phyloP scores from a whole-genome alignment of 2,329 filamentous ascomycete genomes.

The Magnaporthiopsis rhizophila region DNA sequence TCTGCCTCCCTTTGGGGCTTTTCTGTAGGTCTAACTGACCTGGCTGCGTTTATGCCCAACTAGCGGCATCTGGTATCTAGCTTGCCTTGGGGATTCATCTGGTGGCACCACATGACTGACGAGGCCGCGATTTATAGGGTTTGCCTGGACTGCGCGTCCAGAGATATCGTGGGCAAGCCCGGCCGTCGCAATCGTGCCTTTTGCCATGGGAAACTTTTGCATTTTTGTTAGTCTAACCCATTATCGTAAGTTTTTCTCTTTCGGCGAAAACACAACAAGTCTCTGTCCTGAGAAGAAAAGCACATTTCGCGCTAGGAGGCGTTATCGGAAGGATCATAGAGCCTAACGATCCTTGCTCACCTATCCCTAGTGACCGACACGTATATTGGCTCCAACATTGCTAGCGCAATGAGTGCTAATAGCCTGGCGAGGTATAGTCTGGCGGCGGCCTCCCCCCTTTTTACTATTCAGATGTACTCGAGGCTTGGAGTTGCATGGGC shows the following conservation, averaged over 20 bases:
- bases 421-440: conserved; percentile 47
- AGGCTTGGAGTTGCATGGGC: conserved; percentile 38
- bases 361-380: conserved; percentile 35
- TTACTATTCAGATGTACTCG: conserved; percentile 47
- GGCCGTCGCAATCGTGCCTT: conserved; percentile 42
- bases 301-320: no score
- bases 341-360: no score
- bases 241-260: conserved; percentile 25
- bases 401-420: conserved; percentile 53
- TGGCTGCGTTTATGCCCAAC: no score
- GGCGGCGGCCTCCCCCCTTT: conserved; percentile 51
- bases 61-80: no score
- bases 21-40: conserved; percentile 32
- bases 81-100: background rate
- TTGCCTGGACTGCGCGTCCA: conserved; percentile 44
- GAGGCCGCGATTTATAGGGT: conserved; percentile 21
- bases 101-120: no score
- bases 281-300: no score
- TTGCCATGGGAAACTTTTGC: conserved; percentile 52
- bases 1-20: conserved; percentile 42
- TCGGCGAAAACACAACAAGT: no score
- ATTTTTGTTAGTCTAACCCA: conserved; percentile 46
- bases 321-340: no score
- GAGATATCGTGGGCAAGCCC: conserved; percentile 42
- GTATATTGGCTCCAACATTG: conserved; percentile 46